Percentiles rank a stretch among this genome's conserved stretches.
phyloP scores from a whole-genome alignment of 176 grass and related monocot species.

The Musa schizocarpa region DNA sequence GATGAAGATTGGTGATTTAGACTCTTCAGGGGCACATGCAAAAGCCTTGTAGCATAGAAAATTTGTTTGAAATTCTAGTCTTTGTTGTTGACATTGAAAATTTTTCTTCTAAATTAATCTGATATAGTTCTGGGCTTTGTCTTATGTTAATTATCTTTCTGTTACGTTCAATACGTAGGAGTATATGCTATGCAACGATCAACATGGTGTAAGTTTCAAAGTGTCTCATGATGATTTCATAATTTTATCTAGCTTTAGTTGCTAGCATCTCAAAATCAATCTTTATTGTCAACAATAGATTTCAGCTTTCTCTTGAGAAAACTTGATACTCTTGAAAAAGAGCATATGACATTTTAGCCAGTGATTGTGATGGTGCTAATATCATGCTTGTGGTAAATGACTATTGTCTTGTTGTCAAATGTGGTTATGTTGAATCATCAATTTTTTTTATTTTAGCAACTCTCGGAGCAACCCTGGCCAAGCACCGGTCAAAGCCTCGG shows the following conservation, averaged over 20 bases:
- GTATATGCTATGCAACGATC: not conserved
- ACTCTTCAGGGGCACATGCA: too few relatives aligned
- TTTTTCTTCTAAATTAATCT: not conserved
- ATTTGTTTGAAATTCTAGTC: too few relatives aligned
- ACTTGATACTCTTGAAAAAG: not conserved
- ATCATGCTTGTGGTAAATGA: not conserved
- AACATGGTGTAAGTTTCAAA: not conserved
- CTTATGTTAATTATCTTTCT: not conserved
- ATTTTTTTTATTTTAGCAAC: conserved; percentile 42
- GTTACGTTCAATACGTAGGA: not conserved
- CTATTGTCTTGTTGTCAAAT: too few relatives aligned
- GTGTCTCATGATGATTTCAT: not conserved
- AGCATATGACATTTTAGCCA: not conserved
- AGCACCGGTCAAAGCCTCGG: conserved; percentile 61
- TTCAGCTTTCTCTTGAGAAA: not conserved
- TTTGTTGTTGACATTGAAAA: too few relatives aligned
- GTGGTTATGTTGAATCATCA: too few relatives aligned
- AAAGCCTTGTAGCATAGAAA: too few relatives aligned
- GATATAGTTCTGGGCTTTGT: not conserved
- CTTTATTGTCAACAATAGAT: not conserved
- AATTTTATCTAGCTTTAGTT: not conserved
- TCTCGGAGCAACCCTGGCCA: conserved; percentile 54
- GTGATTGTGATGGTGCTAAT: not conserved
- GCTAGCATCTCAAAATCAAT: not conserved
- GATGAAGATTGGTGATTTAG: too few relatives aligned